Evolutionary conservation across 768 basidiomycete species (phyloP), one percentile per base, ranked within the genome.

Genomic region (Auriscalpium orientale): DNA sequence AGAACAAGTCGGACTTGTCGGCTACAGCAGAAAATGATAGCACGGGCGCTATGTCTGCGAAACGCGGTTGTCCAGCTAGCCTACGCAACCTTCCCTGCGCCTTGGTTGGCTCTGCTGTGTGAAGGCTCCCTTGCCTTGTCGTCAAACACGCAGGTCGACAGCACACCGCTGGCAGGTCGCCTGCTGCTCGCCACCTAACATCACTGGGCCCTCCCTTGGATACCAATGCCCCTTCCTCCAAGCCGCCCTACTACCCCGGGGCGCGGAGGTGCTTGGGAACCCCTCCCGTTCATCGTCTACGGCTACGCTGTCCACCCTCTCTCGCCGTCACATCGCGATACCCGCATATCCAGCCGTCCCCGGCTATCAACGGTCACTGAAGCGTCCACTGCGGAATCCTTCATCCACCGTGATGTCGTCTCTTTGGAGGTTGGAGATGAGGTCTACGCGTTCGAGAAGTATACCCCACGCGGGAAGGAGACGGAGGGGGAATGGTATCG

Each of bases 391-490:
- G 85, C 84, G 53, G 87, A 87, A 44, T 77, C 83, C 38, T 74
- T 79, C 43, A 77, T 81, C 0, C 79, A 85, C 72, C 77, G 82
- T 53, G 89, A 91, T 59, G 85, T 91, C 21, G 91, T 92, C 36
- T 79, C 86, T 7, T 79, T 98, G 55, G 94, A 97, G 63, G 88
- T 98, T 33, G 95, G 95, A 48, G 95, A 97, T 70, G 95, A 98
- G 67, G 85, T 98, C 36, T 98, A 98, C 71, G 93, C 94, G 16
- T 98, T 98, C 65, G 95, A 98, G 74, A 86, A 86, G 67, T 95
- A 93, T 69, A 84, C 78, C 0, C 85, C 87, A 11, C 75, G 75
- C 51, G 78, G 74, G 56, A 89, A 86, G 65, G 89, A 90, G 53
- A 82, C 81, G 12, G 88, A 89, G 54, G 86, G 85, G 18, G 70